Base-by-base conservation (phyloP, 331 rosid genomes). In the Telfairia occidentalis region DNA sequence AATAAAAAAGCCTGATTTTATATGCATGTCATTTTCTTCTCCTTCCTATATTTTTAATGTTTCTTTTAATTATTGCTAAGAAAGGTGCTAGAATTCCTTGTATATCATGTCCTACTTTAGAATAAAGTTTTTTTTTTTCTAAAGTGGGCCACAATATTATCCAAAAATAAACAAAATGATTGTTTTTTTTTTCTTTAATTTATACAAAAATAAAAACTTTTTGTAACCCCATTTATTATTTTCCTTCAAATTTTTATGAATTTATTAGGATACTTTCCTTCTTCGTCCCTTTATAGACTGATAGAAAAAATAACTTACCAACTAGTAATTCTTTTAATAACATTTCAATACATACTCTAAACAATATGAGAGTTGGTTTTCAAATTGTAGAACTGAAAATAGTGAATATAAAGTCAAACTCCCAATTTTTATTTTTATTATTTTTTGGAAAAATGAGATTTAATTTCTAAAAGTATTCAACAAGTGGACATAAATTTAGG, bases 31-130 rank as follows among this genome's bases (percentile, higher is more conserved):
- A 23, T 66, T 66, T 66, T 66, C 45, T 42, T 66, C 50, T 65
- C 3, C 28, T 65, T 37, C 15, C 8, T 11, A 15, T 60, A 1
- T 32, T 32, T 63, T 34, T 35, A 59, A 59, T 63, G 29, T 66
- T 66, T 66, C 53, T 19, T 40, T 42, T 66, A 13, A 66, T 40
- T 66, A 35, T 40, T 38, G 67, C 42, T 59, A 59, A 59, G 67
- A 59, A 59, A 59, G 67, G 67, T 59, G 12, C 23, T 66, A 40
- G n/a, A 19, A 19, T 19, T 42, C 1, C 32, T 66, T 21, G 29
- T 66, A 65, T 40, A 42, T 23, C 24, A 40, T 40, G 73, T 52
- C 73, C 53, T 66, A 40, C 73, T 66, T 66, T 23, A 63, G 70
- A 61, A 63, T 63, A 63, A 63, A 63, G 45, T 60, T 30, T 15